Conservation (phyloP, 305 asterid genomes). For the Fraxinus angustifolia region DNA sequence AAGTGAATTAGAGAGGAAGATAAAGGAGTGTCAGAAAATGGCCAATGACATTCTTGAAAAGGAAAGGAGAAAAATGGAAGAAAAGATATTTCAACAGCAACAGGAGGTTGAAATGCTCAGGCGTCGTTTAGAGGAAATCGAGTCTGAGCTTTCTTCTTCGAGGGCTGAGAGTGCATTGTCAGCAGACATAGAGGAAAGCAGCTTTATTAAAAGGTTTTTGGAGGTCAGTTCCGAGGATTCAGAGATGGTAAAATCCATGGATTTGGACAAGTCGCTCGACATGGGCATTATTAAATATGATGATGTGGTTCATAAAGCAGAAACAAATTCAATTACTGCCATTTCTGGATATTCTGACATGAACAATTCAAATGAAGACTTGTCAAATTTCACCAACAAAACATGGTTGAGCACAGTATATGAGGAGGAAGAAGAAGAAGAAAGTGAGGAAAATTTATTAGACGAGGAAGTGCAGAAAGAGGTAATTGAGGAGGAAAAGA, state of each 20-base stretch:
- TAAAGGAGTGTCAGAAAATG: conserved; percentile 60
- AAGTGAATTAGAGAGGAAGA: conserved; percentile 55
- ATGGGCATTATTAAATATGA: conserved; percentile 27
- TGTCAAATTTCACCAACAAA: conserved; percentile 36
- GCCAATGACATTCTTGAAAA: conserved; percentile 55
- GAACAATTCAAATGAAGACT: conserved; percentile 34
- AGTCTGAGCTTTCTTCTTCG: conserved; percentile 46
- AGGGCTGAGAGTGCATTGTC: conserved; percentile 43
- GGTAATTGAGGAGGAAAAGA: conserved; percentile 69
- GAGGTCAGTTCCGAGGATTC: conserved; percentile 58
- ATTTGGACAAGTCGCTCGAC: conserved; percentile 69
- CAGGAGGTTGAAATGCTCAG: conserved; percentile 71
- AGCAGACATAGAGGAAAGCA: conserved; percentile 49
- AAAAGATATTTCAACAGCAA: conserved; percentile 51
- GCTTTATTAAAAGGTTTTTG: conserved; percentile 56
- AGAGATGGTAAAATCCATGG: conserved; percentile 98
- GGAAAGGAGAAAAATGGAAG: conserved; percentile 84
- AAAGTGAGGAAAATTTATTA: conserved; percentile 28
- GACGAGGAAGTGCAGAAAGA: conserved; percentile 81
- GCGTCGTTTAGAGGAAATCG: conserved; percentile 71
- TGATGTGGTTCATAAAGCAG: conserved; percentile 29
- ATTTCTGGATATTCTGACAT: conserved; percentile 18
- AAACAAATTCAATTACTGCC: conserved; percentile 18
- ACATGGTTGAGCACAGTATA: conserved; percentile 67
- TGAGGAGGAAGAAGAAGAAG: conserved; percentile 71